Evolutionary conservation across 768 basidiomycete genomes (phyloP), one percentile per base, ranked within the genome.

Genomic region (Hygrophorus russula): DNA sequence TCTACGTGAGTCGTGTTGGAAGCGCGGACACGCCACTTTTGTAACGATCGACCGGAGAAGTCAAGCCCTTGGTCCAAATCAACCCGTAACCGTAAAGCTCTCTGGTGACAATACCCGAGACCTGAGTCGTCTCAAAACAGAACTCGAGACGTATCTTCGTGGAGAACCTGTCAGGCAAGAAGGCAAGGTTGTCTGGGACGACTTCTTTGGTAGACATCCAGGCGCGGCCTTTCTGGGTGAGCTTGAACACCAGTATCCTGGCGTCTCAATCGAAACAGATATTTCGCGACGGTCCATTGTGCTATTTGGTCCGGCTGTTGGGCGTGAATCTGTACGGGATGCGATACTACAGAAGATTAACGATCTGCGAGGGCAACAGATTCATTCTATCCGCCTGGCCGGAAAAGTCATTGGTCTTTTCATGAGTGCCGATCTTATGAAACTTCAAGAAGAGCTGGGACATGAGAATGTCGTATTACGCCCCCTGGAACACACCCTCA

Each of bases 111-210:
- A 69, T 9, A 51, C 71, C 9, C 67, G 67, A 41, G 60, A 71
- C 5, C 55, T 89, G 1, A 72, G 73, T 0, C 57, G 56, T 32
- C 66, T 83, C 41, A 86, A 84, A 51, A 55, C 62, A 2, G 67
- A 77, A 48, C 67, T 85, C 15, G 81, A 84, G 53, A 65, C 65
- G n/a, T 61, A 80, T 9, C 53, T 81, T 0, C 71, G 67, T 2
- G 84, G 85, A 0, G 80, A 87, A 49, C 60, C 70, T 2, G 56
- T 84, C 28, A 65, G 59, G 19, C 51, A 70, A 13, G 67, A 51
- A 24, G 74, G 69, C 20, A 70, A 71, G 32, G 59, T 67, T 1
- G 60, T 73, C 6, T 89, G 84, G 84, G 79, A 87, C 46, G 61
- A 66, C 3, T 86, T 74, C 57, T 80, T 89, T 47, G 53, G 54